Conservation (phyloP, 441 rosid species). For the Macaranga tanarius region DNA sequence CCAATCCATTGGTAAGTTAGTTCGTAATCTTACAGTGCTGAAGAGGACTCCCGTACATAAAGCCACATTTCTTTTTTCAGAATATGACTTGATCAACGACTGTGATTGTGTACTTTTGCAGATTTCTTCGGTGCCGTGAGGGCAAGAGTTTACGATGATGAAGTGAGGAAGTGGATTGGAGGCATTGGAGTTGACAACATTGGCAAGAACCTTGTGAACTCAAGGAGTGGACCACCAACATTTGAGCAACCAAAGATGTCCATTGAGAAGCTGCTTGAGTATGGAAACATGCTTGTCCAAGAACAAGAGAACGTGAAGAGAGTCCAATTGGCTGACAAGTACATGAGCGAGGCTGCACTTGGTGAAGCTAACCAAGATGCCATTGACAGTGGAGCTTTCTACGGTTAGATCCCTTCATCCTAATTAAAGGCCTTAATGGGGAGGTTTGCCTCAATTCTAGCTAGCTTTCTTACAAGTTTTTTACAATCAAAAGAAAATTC, state of each 20-base stretch:
- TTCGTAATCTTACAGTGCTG: too few relatives aligned
- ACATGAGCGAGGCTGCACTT: constrained; percentile 82
- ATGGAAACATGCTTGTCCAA: constrained; percentile 83
- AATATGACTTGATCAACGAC: not conserved
- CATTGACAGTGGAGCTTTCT: constrained; percentile 66
- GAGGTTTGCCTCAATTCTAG: constrained; percentile 8
- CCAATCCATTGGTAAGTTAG: constrained; percentile 76
- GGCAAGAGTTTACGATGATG: constrained; percentile 96
- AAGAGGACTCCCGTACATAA: too few relatives aligned
- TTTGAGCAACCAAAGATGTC: constrained; percentile 82
- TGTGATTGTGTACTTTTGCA: constrained; percentile 16
- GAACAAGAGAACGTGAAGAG: constrained; percentile 98
- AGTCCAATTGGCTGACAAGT: constrained; percentile 92
- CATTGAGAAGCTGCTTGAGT: constrained; percentile 71
- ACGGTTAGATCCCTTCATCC: constrained; percentile 55
- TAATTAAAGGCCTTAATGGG: constrained; percentile 33
- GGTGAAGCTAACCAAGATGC: constrained; percentile 83
- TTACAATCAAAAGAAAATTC: too few relatives aligned
- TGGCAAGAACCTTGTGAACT: constrained; percentile 91
- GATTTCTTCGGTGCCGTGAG: constrained; percentile 96
- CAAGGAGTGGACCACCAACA: constrained; percentile 72
- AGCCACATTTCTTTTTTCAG: not conserved
- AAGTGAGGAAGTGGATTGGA: constrained; percentile 84
- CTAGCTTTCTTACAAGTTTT: not conserved
- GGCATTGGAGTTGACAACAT: constrained; percentile 58